A percentile compares a stretch with the other conserved stretches of the same genome.
Conservation (phyloP, 2,329 filamentous ascomycete species). For the Drechslerella dactyloides region DNA sequence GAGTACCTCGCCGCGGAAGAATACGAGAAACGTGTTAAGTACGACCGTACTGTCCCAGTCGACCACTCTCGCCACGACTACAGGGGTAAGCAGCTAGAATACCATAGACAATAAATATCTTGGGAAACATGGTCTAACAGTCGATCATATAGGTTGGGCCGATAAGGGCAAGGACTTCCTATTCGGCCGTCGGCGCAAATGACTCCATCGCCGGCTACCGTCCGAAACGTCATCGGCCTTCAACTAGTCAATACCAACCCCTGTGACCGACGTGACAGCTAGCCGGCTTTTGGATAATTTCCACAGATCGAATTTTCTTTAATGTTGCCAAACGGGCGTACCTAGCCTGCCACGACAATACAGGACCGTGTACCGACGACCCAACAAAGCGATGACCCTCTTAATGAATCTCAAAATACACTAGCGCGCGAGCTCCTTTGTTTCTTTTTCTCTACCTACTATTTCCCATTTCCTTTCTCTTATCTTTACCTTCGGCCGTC, state of each 20-base stretch:
- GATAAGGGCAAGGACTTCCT: conserved; percentile 64
- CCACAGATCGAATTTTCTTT: background rate
- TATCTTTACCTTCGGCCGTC: background rate
- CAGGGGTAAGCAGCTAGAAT: conserved; percentile 26
- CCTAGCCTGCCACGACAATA: conserved; percentile 37
- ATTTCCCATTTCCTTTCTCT: background rate
- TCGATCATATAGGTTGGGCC: conserved; percentile 59
- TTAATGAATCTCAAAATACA: background rate
- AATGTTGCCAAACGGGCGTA: conserved; percentile 19
- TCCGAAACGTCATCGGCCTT: conserved; percentile 49
- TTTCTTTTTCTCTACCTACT: background rate
- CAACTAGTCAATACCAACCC: conserved; percentile 32
- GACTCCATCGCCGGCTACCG: conserved; percentile 51
- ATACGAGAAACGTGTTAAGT: conserved; percentile 52
- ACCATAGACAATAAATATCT: background rate
- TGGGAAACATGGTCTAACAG: conserved; percentile 5
- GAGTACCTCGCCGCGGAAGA: conserved; percentile 59
- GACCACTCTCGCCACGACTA: conserved; percentile 54
- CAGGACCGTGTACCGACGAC: background rate
- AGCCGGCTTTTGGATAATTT: conserved; percentile 36
- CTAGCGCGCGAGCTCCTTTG: conserved; percentile 3
- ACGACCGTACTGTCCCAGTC: conserved; percentile 52
- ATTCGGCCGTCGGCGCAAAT: conserved; percentile 44
- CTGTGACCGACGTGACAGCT: conserved; percentile 28
- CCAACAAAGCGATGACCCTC: background rate